A percentile compares a stretch with the other conserved stretches of the same genome.
These are phyloP conservation scores for Apiospora pterosperma DNA, from an alignment of 2,329 filamentous ascomycete species.

Conservation along the genomic window DNA sequence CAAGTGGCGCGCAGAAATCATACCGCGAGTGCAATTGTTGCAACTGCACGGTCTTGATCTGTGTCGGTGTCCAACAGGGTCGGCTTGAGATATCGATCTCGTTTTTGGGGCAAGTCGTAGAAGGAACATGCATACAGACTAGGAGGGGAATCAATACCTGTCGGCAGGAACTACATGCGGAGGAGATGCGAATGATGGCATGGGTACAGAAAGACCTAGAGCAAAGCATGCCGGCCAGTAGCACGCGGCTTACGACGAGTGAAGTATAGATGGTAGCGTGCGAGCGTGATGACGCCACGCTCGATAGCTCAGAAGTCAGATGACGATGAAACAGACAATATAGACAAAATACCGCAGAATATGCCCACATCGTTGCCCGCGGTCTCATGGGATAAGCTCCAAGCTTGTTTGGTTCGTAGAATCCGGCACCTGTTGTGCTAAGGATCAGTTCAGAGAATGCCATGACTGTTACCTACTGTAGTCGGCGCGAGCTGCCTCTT, in stretches of 20 bases:
- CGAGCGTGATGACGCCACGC: not conserved
- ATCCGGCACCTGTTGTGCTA: no score
- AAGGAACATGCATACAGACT: not conserved
- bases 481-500: no score
- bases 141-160: not conserved
- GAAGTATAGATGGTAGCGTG: not conserved
- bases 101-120: not conserved
- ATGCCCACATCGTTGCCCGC: not conserved
- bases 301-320: not conserved
- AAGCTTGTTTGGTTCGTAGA: not conserved
- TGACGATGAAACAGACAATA: not conserved
- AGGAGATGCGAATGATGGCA: not conserved
- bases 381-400: not conserved
- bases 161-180: no score
- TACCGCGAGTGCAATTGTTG: not conserved
- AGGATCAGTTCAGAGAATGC: no score
- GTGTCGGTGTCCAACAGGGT: not conserved
- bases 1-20: not conserved
- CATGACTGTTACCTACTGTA: no score
- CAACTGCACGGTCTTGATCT: not conserved
- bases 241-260: not conserved
- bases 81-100: not conserved
- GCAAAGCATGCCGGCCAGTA: not conserved
- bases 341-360: not conserved
- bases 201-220: not conserved